Evolutionary conservation across 345 rosid genomes (phyloP), one percentile per base, ranked within the genome.

Genomic region (Hibiscus tridactylites): DNA sequence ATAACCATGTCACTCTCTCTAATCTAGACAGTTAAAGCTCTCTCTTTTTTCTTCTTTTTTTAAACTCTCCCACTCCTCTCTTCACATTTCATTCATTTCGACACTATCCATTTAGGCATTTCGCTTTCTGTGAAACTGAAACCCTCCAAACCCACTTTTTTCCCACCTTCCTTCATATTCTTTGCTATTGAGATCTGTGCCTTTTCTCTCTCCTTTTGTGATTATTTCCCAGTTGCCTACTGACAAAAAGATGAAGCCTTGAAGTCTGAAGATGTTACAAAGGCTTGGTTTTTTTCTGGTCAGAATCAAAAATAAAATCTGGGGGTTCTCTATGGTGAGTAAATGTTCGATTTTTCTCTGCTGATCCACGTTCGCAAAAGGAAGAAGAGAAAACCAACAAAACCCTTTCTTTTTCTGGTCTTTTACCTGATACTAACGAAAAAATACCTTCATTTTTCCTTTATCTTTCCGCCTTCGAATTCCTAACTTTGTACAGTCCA

Each of bases 311-410:
- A 21, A 7, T 59, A 3, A 47, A 28, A 47, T 44, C 8, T 35
- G 16, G 35, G 31, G 57, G 49, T 66, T 52, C 19, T 31, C 9
- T 35, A 29, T 60, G 26, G 63, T 9, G 52, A 58, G 68, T 72
- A 39, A 50, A 75, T 81, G 81, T 58, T 82, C 61, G 74, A 74
- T 72, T 77, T 61, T 29, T 80, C 82, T 73, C 13, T 82, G 79
- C 61, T 78, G 72, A 73, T 75, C 54, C 79, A 77, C 70, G 79
- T 80, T 60, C 79, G 82, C 54, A 78, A 66, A 73, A 76, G 81
- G 61, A 78, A 24, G 61, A 58, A 58, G 26, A 58, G 72, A 75
- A 79, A 68, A 57, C 17, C 58, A 37, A 16, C 75, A 44, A 53
- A 56, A 24, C 66, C 74, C 62, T 68, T 3, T 54, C 57, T 49